These are phyloP conservation scores for Euphorbia tirucalli DNA, from an alignment of 345 rosid species.

Conservation along the genomic window DNA sequence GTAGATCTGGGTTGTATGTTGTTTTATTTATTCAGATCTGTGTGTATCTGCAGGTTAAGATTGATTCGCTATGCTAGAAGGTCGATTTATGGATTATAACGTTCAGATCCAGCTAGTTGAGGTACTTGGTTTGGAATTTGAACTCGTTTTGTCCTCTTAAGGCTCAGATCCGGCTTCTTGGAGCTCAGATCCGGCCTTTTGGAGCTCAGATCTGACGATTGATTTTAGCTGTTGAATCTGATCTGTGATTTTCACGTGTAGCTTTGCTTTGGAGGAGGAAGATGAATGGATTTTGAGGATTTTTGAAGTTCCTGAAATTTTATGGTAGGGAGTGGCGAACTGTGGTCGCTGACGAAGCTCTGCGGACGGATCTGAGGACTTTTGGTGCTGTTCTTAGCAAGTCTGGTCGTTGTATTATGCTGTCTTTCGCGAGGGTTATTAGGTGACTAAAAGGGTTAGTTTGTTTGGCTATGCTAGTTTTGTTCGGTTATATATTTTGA, in stretches of 20 bases:
- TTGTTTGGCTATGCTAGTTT: background rate
- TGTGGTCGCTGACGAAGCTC: background rate
- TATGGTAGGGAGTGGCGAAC: too few relatives aligned
- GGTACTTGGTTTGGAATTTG: too few relatives aligned
- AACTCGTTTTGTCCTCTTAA: too few relatives aligned
- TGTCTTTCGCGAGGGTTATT: background rate
- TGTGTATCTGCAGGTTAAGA: background rate
- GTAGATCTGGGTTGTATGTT: background rate
- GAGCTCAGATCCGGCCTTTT: too few relatives aligned
- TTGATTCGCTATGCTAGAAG: background rate
- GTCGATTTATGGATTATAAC: background rate
- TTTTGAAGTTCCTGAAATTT: too few relatives aligned
- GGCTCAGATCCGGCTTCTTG: too few relatives aligned
- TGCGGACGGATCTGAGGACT: background rate
- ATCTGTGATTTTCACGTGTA: too few relatives aligned
- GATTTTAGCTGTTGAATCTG: too few relatives aligned
- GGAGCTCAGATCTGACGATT: too few relatives aligned
- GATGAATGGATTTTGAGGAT: too few relatives aligned
- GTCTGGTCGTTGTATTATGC: background rate
- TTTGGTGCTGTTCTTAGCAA: background rate
- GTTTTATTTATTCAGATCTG: background rate
- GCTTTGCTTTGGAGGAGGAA: too few relatives aligned
- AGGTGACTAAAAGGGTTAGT: background rate
- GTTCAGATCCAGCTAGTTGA: background rate
- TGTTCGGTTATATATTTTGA: background rate